A percentile compares a stretch with the other conserved stretches of the same genome.
phyloP scores from a whole-genome alignment of 2,329 filamentous ascomycete species.

The Colletotrichum tofieldiae region DNA sequence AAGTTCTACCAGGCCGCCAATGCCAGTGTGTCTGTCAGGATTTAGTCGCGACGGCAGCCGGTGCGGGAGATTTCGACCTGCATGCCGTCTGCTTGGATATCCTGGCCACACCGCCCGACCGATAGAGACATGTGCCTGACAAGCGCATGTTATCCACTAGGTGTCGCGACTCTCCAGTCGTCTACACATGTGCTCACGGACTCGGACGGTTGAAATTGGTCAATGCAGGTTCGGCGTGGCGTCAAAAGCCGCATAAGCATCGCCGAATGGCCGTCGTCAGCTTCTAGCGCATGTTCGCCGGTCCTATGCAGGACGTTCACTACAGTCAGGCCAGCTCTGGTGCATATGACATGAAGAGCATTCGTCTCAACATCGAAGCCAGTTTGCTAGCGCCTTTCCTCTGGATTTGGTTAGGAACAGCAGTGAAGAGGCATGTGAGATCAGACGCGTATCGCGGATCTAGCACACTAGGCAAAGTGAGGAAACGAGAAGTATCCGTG shows the following conservation, averaged over 20 bases:
- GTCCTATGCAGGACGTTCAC: slow-evolving; percentile 7
- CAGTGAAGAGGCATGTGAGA: slow-evolving; percentile 5
- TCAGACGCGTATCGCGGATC: slow-evolving; percentile 17
- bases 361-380: slow-evolving; percentile 7
- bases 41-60: slow-evolving; percentile 28
- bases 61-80: slow-evolving; percentile 38
- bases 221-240: slow-evolving; percentile 20
- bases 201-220: slow-evolving; percentile 11
- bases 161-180: background rate
- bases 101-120: slow-evolving; percentile 22
- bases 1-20: background rate
- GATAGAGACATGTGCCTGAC: slow-evolving; percentile 32
- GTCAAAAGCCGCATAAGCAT: slow-evolving; percentile 28
- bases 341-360: slow-evolving; percentile 17
- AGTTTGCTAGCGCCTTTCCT: slow-evolving; percentile 9
- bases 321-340: slow-evolving; percentile 19
- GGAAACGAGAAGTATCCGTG: background rate
- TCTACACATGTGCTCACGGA: background rate
- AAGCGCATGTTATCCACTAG: slow-evolving; percentile 18
- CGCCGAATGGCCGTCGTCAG: slow-evolving; percentile 12
- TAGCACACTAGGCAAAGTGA: background rate
- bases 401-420: slow-evolving; percentile 7
- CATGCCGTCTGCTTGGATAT: slow-evolving; percentile 23
- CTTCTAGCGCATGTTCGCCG: slow-evolving; percentile 3
- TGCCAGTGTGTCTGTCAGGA: slow-evolving; percentile 1